Evolutionary conservation across 441 rosid species (phyloP).

Genomic region (Syzygium malaccense): DNA sequence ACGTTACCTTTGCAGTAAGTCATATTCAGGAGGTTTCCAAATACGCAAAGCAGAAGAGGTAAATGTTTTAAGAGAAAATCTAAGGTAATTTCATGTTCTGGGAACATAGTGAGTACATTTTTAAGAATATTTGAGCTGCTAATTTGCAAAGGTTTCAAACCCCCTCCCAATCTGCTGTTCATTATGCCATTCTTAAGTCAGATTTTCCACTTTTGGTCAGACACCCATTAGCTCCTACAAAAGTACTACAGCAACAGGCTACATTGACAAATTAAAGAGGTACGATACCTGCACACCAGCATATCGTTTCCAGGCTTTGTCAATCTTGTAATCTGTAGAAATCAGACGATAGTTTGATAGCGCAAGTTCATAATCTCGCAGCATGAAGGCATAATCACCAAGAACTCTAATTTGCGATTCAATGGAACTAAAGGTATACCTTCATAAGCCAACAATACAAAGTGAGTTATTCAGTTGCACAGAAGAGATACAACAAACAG

Average conservation of each 20-base stretch:
- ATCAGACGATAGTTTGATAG: constrained; percentile 90
- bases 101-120: neutral
- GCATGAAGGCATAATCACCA: constrained; percentile 98
- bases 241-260: neutral
- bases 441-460: constrained; percentile 27
- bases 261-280: constrained; percentile 3
- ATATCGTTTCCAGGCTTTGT: constrained; percentile 98
- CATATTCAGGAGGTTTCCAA: neutral
- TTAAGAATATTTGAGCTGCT: neutral
- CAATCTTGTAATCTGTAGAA: constrained; percentile 97
- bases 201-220: neutral
- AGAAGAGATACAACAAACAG: neutral
- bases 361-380: constrained; percentile 96
- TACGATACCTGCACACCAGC: constrained; percentile 94
- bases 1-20: neutral
- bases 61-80: neutral
- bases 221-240: neutral
- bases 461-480: neutral
- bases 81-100: neutral
- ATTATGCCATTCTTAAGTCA: neutral
- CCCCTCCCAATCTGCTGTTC: neutral
- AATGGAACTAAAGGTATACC: constrained; percentile 91
- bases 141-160: neutral
- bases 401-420: constrained; percentile 95
- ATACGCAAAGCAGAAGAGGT: neutral